Percentiles rank a stretch among this genome's conserved stretches.
phyloP scores from a whole-genome alignment of 1,139 yeast genomes.

The Saccharomyces hybrid region DNA sequence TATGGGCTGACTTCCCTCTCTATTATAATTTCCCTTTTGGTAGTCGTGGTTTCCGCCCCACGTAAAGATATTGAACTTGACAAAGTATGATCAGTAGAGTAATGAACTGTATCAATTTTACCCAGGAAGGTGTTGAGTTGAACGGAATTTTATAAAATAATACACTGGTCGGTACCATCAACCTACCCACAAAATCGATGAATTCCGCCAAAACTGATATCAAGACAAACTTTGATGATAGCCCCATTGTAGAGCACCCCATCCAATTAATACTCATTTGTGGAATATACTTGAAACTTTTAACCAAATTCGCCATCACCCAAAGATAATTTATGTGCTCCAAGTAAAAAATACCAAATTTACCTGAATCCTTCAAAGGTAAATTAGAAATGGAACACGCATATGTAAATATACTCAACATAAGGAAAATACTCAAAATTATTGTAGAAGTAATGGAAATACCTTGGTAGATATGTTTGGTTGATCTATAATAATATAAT shows the following conservation, averaged over 20 bases:
- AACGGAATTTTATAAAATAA: constrained; percentile 19
- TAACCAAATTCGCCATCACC: constrained; percentile 20
- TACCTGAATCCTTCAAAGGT: constrained; percentile 21
- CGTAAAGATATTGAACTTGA: constrained; percentile 24
- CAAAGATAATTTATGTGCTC: constrained; percentile 32
- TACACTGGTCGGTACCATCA: not conserved
- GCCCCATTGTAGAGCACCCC: constrained; percentile 26
- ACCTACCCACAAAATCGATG: constrained; percentile 13
- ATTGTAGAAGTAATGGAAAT: constrained; percentile 15
- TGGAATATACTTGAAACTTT: constrained; percentile 24
- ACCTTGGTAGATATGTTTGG: constrained; percentile 27
- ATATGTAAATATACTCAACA: constrained; percentile 18
- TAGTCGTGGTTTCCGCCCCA: constrained; percentile 16
- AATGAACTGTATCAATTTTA: constrained; percentile 12
- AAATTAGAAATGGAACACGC: constrained; percentile 16
- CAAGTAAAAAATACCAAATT: constrained; percentile 27
- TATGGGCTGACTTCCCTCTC: no score
- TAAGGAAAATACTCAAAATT: constrained; percentile 4
- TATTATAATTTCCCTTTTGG: constrained; percentile 10
- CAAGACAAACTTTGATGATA: constrained; percentile 23
- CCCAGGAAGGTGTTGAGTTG: constrained; percentile 19
- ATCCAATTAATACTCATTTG: constrained; percentile 31
- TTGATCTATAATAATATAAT: constrained; percentile 15
- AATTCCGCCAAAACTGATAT: constrained; percentile 21
- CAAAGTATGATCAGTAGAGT: constrained; percentile 15